Evolutionary conservation across 2,329 filamentous ascomycete genomes (phyloP).

Genomic region (Alternaria sp.): DNA sequence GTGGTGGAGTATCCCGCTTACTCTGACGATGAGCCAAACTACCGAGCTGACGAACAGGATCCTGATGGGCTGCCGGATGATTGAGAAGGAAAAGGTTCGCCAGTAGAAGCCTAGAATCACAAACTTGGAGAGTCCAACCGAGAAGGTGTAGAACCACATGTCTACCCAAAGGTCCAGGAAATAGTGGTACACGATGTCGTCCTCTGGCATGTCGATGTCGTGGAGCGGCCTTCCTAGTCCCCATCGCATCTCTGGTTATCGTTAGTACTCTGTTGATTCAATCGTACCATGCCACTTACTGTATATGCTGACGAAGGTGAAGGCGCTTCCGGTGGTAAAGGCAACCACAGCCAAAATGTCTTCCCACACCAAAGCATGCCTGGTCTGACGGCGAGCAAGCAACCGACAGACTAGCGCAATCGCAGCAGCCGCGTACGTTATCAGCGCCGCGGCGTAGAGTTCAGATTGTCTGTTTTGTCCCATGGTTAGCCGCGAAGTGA

Average conservation of each 20-base stretch:
- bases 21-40: slow-evolving; percentile 30
- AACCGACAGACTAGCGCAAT: slow-evolving; percentile 28
- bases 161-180: slow-evolving; percentile 34
- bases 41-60: slow-evolving; percentile 24
- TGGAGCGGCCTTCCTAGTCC: slow-evolving; percentile 30
- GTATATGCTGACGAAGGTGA: slow-evolving; percentile 35
- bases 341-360: slow-evolving; percentile 34
- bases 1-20: slow-evolving; percentile 7
- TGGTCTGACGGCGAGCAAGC: slow-evolving; percentile 26
- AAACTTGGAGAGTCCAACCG: slow-evolving; percentile 35
- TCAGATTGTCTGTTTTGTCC: slow-evolving; percentile 28
- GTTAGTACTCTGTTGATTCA: slow-evolving; percentile 10
- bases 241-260: slow-evolving; percentile 34
- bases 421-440: slow-evolving; percentile 33
- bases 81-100: slow-evolving; percentile 31
- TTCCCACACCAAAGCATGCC: slow-evolving; percentile 31
- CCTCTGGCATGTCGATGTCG: slow-evolving; percentile 24
- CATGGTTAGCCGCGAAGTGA: slow-evolving; percentile 16
- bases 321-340: slow-evolving; percentile 29
- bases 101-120: slow-evolving; percentile 37
- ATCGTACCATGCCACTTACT: slow-evolving; percentile 20
- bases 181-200: slow-evolving; percentile 30
- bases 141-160: slow-evolving; percentile 40
- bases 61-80: slow-evolving; percentile 32
- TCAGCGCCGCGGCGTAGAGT: slow-evolving; percentile 31